Evolutionary conservation across 2,329 filamentous ascomycete species (phyloP).

Genomic region (Pseudocercospora musae): DNA sequence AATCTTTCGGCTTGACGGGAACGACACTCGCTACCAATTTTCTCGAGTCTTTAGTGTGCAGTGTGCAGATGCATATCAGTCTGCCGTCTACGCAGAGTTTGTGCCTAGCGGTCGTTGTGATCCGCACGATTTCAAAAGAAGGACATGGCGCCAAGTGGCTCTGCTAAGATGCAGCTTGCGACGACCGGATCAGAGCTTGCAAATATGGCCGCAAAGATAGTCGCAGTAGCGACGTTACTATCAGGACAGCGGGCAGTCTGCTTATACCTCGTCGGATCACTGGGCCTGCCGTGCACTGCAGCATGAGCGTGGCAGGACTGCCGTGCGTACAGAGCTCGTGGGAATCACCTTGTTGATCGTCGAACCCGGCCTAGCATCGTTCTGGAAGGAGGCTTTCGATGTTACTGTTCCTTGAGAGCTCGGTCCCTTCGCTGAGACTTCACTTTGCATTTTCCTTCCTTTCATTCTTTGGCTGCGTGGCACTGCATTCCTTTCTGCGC

Average conservation of each 20-base stretch:
- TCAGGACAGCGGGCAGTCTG: background rate
- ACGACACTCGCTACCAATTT: background rate
- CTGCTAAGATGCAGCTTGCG: background rate
- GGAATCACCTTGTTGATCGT: background rate
- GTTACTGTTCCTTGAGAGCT: slow-evolving; percentile 10
- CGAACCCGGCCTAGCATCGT: background rate
- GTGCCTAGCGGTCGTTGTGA: background rate
- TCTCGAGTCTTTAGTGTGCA: background rate
- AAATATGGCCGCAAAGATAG: background rate
- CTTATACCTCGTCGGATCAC: background rate
- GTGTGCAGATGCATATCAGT: background rate
- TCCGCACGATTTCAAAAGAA: background rate
- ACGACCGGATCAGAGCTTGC: background rate
- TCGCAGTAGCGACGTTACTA: background rate
- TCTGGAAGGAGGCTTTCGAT: slow-evolving; percentile 12
- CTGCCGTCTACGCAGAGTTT: background rate
- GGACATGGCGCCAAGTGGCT: background rate
- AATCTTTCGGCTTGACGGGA: background rate
- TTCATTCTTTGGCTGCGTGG: background rate
- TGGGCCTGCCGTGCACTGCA: background rate
- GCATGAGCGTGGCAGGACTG: slow-evolving; percentile 2
- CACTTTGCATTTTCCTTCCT: background rate
- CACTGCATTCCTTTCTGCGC: background rate
- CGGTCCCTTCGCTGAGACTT: slow-evolving; percentile 9
- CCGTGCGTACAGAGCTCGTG: slow-evolving; percentile 4